Evolutionary conservation across 257 asterid species (phyloP), one percentile per base, ranked within the genome.

Genomic region (Salvia hispanica): DNA sequence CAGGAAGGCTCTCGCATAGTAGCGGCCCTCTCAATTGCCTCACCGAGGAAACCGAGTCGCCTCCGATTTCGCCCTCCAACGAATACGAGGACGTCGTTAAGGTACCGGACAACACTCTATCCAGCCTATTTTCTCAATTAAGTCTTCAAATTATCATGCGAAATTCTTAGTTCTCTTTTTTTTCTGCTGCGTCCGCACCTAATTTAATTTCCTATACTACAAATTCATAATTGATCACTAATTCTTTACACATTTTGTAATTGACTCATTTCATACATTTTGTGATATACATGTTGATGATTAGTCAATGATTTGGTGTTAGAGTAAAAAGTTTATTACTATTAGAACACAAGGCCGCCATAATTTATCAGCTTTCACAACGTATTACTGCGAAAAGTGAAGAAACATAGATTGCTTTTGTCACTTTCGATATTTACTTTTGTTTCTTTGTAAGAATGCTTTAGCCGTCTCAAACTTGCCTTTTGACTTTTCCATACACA

Each of bases 1-100:
- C 99, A 2, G 99, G 99, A 14, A 89, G 99, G 84, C 82, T 94
- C 13, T 94, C 99, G 0, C 97, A 94, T n/a, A 89, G 99, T 36
- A 94, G 99, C 62, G 99, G 96, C 28, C 96, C 98, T 5, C 71
- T 88, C 42, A 94, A 88, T 14, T 94, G 91, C 11, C 83, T 88
- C 7, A 78, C 91, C 1, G 99, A 91, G 73, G 99, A 87, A 73
- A 85, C 86, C 8, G 98, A 87, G 79, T 84, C 94, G 62, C 88
- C 99, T 64, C 96, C 96, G 7, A 80, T 91, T 52, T 91, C 99
- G 4, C 99, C 98, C 25, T 83, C 92, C 8, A 86, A 91, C 39
- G 98, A 94, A 78, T 91, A 84, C 40, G 99, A 94, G 47, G 99
- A 94, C 72, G 98, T 94, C 46, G 92, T 94, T 47, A 94, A 91